Conservation (phyloP, 306 rosid species). For the Vigna nakashimae region DNA sequence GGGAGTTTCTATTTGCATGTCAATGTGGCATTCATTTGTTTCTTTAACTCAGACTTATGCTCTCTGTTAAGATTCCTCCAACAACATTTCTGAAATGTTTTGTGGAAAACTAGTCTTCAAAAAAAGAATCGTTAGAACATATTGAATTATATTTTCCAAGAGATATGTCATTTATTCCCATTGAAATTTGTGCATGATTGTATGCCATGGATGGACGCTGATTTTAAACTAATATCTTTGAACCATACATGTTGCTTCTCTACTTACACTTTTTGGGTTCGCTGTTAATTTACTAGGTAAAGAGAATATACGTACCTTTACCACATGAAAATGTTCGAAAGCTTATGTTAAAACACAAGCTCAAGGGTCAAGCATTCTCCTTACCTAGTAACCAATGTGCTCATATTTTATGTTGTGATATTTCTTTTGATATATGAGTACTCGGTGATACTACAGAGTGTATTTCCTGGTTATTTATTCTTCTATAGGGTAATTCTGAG, state of each 20-base stretch:
- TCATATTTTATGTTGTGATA: slow-evolving; percentile 33
- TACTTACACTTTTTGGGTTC: slow-evolving; percentile 37
- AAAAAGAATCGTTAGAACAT: background rate
- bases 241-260: slow-evolving; percentile 2
- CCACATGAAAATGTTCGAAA: slow-evolving; percentile 82
- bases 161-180: background rate
- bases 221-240: slow-evolving; percentile 2
- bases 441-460: background rate
- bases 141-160: slow-evolving; percentile 27
- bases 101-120: background rate
- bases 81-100: slow-evolving; percentile 14
- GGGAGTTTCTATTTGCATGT: slow-evolving; percentile 4
- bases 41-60: background rate
- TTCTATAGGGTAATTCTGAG: background rate
- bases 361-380: slow-evolving; percentile 95
- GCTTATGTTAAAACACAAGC: slow-evolving; percentile 76
- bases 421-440: slow-evolving; percentile 17
- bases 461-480: slow-evolving; percentile 17
- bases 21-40: background rate
- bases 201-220: background rate
- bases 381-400: slow-evolving; percentile 75
- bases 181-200: slow-evolving; percentile 27
- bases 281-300: slow-evolving; percentile 66
- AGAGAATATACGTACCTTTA: slow-evolving; percentile 89
- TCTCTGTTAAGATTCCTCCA: background rate